Evolutionary conservation across 2,329 filamentous ascomycete genomes (phyloP).

Genomic region (Paecilomyces sp.): DNA sequence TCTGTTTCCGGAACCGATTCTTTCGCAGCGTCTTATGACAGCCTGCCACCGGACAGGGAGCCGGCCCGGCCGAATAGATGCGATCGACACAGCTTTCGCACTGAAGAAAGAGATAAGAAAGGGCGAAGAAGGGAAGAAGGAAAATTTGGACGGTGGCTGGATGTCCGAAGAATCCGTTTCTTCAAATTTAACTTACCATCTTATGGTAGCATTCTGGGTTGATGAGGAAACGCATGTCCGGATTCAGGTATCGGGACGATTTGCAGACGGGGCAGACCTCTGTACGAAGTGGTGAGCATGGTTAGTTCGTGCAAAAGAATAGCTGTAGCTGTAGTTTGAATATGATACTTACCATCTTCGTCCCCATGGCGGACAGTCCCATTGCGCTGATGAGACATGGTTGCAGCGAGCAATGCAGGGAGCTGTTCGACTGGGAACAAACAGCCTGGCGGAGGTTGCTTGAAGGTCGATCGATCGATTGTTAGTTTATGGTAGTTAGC

Average conservation of each 20-base stretch:
- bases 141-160: too few relatives aligned
- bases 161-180: too few relatives aligned
- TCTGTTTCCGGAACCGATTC: conserved; percentile 75
- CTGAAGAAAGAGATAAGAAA: too few relatives aligned
- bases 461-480: background rate
- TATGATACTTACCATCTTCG: conserved; percentile 31
- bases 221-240: conserved; percentile 88
- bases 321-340: background rate
- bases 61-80: conserved; percentile 85
- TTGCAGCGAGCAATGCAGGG: conserved; percentile 5
- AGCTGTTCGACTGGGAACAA: background rate
- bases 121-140: too few relatives aligned
- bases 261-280: conserved; percentile 98
- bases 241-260: conserved; percentile 90
- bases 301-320: background rate
- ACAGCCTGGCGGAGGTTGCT: background rate
- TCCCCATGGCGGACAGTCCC: conserved; percentile 29
- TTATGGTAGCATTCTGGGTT: conserved; percentile 99
- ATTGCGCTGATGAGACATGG: conserved; percentile 25
- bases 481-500: background rate
- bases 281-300: conserved; percentile 15
- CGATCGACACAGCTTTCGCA: conserved; percentile 93
- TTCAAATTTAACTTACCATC: conserved; percentile 41
- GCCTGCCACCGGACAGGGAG: conserved; percentile 83
- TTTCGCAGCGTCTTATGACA: conserved; percentile 83